Percentiles rank a stretch among this genome's conserved stretches.
phyloP scores from a whole-genome alignment of 306 rosid genomes.

The Hylodesmum podocarpum region DNA sequence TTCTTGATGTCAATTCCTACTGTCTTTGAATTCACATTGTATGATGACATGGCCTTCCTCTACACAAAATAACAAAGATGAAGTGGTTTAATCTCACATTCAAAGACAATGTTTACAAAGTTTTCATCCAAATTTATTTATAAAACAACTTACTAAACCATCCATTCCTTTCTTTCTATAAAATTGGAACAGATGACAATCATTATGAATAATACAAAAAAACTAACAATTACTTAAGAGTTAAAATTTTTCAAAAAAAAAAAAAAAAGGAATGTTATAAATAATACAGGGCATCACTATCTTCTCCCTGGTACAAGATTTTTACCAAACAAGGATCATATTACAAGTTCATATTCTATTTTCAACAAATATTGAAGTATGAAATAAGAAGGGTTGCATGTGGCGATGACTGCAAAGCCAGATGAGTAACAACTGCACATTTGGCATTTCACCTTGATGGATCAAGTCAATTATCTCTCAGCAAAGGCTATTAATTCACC shows the following conservation, averaged over 20 bases:
- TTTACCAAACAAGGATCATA: neutral
- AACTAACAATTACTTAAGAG: too few species aligned
- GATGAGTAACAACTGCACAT: neutral
- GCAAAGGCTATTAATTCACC: neutral
- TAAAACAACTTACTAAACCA: neutral
- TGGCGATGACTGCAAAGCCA: neutral
- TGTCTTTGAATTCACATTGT: conserved; percentile 42
- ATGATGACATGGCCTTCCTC: conserved; percentile 48
- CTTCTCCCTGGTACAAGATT: neutral
- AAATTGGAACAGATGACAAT: neutral
- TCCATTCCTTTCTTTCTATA: neutral
- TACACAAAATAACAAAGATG: conserved; percentile 31
- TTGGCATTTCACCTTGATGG: neutral
- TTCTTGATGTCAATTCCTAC: conserved; percentile 34
- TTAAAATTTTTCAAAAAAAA: too few species aligned
- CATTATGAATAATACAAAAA: too few species aligned
- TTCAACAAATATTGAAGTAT: neutral
- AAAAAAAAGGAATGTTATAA: too few species aligned
- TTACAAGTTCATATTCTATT: neutral
- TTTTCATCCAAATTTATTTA: neutral
- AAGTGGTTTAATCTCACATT: neutral
- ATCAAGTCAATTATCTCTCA: neutral
- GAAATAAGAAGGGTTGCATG: neutral
- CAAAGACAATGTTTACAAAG: neutral
- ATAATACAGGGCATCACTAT: neutral